A percentile compares a stretch with the other conserved stretches of the same genome.
Conservation (phyloP, 495 filamentous ascomycete species). For the Cetradonia linearis region DNA sequence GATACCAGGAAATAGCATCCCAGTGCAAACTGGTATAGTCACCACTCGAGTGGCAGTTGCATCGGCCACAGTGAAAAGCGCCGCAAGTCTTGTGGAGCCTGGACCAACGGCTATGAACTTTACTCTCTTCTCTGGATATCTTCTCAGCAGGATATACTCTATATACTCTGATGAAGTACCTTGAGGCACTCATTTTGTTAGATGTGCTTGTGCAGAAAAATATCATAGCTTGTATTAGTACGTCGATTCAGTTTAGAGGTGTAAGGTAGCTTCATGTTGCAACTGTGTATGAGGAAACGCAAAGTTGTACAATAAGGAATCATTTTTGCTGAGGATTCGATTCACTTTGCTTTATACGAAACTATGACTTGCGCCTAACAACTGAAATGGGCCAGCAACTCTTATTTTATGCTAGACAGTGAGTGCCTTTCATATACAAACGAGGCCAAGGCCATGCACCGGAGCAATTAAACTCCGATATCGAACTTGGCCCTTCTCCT, state of each 20-base stretch:
- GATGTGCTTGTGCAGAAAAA: not conserved
- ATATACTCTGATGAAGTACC: not conserved
- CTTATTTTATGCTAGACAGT: not conserved
- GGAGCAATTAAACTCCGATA: conserved; percentile 10
- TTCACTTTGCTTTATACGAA: too few relatives aligned
- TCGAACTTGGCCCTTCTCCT: conserved; percentile 3
- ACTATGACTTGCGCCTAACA: too few relatives aligned
- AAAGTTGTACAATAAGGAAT: too few relatives aligned
- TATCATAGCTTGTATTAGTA: conserved; percentile 6
- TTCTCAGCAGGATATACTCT: not conserved
- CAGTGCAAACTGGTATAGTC: conserved; percentile 15
- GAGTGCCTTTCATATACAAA: not conserved
- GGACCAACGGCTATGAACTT: not conserved
- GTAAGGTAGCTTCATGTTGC: not conserved
- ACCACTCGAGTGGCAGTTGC: conserved; percentile 14
- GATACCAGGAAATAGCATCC: conserved; percentile 16
- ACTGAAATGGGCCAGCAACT: too few relatives aligned
- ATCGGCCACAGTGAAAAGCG: conserved; percentile 17
- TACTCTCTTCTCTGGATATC: not conserved
- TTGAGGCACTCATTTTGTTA: not conserved
- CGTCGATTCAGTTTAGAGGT: not conserved
- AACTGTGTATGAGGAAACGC: not conserved
- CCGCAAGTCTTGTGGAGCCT: not conserved
- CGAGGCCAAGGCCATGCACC: not conserved
- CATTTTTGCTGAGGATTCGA: too few relatives aligned